phyloP scores from a whole-genome alignment of 169 alveolate species.

The Cryptosporidium canis region DNA sequence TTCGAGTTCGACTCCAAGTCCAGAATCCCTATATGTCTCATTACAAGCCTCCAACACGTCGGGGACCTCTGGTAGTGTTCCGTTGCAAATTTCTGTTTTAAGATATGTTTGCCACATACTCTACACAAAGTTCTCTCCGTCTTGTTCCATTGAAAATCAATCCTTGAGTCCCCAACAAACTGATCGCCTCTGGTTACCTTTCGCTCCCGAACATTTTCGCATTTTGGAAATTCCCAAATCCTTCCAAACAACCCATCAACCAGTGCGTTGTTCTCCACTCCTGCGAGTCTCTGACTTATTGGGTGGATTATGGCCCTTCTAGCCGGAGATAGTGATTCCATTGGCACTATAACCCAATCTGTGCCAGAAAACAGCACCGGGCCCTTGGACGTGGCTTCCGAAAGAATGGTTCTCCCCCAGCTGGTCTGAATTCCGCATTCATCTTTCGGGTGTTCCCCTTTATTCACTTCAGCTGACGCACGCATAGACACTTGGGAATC shows the following conservation, averaged over 20 bases:
- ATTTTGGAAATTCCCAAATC: slow-evolving; percentile 79
- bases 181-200: slow-evolving; percentile 81
- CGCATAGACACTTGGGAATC: slow-evolving; percentile 19
- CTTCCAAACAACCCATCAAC: slow-evolving; percentile 80
- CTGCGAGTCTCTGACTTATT: slow-evolving; percentile 79
- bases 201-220: slow-evolving; percentile 77
- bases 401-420: slow-evolving; percentile 48
- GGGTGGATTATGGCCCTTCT: slow-evolving; percentile 75
- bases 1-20: slow-evolving; percentile 34
- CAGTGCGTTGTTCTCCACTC: slow-evolving; percentile 74
- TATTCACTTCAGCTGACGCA: slow-evolving; percentile 9
- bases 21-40: slow-evolving; percentile 65
- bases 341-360: slow-evolving; percentile 68
- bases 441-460: slow-evolving; percentile 10
- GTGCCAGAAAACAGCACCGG: slow-evolving; percentile 67
- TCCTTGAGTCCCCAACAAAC: slow-evolving; percentile 78
- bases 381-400: slow-evolving; percentile 59
- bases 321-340: slow-evolving; percentile 59
- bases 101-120: slow-evolving; percentile 78
- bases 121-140: slow-evolving; percentile 80
- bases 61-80: slow-evolving; percentile 78
- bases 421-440: background rate
- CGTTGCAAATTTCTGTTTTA: slow-evolving; percentile 79
- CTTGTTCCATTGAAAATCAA: slow-evolving; percentile 77
- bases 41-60: slow-evolving; percentile 69